Percentiles rank a stretch among this genome's conserved stretches.
Conservation (phyloP, 495 filamentous ascomycete species). For the Lasiosphaeria ovina region DNA sequence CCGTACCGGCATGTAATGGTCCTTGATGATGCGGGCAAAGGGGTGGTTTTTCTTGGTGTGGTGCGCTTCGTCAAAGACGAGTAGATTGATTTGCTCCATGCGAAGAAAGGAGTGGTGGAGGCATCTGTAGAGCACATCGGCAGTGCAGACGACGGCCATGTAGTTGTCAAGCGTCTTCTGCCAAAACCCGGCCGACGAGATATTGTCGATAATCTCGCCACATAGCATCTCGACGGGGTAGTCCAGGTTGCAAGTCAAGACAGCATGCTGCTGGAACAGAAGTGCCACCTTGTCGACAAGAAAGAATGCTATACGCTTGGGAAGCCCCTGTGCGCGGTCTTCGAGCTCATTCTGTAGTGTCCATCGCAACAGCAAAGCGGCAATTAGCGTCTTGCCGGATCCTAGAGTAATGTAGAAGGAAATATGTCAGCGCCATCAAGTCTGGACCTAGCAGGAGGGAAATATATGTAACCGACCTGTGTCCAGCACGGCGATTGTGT, state of each 20-base stretch:
- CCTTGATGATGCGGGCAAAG: slow-evolving; percentile 88
- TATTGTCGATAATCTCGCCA: slow-evolving; percentile 55
- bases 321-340: slow-evolving; percentile 57
- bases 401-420: slow-evolving; percentile 46
- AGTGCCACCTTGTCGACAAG: slow-evolving; percentile 87
- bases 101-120: slow-evolving; percentile 77
- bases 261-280: slow-evolving; percentile 85
- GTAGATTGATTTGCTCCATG: slow-evolving; percentile 82
- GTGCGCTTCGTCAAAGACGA: slow-evolving; percentile 96
- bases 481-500: slow-evolving; percentile 94
- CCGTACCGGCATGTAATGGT: slow-evolving; percentile 61
- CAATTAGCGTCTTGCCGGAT: slow-evolving; percentile 96
- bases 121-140: slow-evolving; percentile 76
- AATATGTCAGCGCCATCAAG: neutral
- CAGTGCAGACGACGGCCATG: slow-evolving; percentile 92
- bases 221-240: slow-evolving; percentile 75
- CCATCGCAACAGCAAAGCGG: slow-evolving; percentile 79
- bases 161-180: slow-evolving; percentile 61
- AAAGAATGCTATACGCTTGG: slow-evolving; percentile 76
- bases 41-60: slow-evolving; percentile 94
- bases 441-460: neutral
- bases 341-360: slow-evolving; percentile 77
- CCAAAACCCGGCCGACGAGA: slow-evolving; percentile 68
- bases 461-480: slow-evolving; percentile 56
- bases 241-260: slow-evolving; percentile 80